Conservation (phyloP, 129 eudicot species). For the Flaveria trinervia region DNA sequence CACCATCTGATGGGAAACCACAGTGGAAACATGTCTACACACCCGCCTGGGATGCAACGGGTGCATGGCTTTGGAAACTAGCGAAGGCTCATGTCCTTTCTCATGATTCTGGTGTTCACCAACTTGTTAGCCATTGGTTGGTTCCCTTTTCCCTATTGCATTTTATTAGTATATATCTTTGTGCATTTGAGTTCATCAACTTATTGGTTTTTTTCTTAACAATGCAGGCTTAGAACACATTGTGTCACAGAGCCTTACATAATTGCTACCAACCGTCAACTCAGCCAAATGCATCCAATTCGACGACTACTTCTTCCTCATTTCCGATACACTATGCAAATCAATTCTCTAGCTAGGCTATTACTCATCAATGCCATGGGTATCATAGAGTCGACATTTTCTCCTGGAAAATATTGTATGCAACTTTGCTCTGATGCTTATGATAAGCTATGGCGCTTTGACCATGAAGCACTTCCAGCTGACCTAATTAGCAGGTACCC, state of each 20-base stretch:
- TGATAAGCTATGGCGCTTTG: slow-evolving; percentile 69
- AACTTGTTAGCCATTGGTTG: slow-evolving; percentile 78
- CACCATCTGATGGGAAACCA: slow-evolving; percentile 57
- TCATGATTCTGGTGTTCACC: slow-evolving; percentile 78
- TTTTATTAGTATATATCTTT: no score
- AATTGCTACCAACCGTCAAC: slow-evolving; percentile 69
- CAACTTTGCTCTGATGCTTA: slow-evolving; percentile 68
- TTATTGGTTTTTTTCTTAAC: background rate
- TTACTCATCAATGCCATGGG: slow-evolving; percentile 60
- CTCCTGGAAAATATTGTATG: slow-evolving; percentile 60
- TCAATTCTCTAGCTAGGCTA: slow-evolving; percentile 65
- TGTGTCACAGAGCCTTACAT: slow-evolving; percentile 75
- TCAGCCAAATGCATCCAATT: slow-evolving; percentile 80
- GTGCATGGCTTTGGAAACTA: slow-evolving; percentile 75
- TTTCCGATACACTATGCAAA: slow-evolving; percentile 81
- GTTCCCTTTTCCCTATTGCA: background rate
- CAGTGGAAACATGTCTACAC: slow-evolving; percentile 65
- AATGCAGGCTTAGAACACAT: slow-evolving; percentile 80
- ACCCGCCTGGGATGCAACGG: slow-evolving; percentile 58
- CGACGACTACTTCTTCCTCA: slow-evolving; percentile 61
- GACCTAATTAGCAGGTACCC: slow-evolving; percentile 63
- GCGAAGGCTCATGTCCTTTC: slow-evolving; percentile 84
- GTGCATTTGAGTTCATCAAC: background rate
- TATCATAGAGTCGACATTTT: slow-evolving; percentile 57
- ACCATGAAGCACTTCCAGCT: slow-evolving; percentile 62